Conservation (phyloP, 805 yeast species). For the Schwanniomyces vanrijiae region DNA sequence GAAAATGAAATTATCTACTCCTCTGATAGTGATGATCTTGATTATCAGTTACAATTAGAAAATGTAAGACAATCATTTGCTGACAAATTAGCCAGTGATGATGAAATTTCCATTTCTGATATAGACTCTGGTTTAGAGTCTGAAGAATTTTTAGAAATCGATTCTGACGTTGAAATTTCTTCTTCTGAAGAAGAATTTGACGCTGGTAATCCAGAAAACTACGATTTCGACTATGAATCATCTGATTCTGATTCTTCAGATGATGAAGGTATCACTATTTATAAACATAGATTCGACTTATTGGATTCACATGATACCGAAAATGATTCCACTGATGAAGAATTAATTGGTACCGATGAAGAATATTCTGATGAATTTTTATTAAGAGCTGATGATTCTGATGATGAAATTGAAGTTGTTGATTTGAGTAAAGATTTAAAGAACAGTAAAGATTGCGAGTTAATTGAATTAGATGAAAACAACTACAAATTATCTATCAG, state of each 20-base stretch:
- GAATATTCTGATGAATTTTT: constrained; percentile 18
- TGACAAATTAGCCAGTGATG: constrained; percentile 32
- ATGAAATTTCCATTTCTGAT: constrained; percentile 19
- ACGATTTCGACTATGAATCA: constrained; percentile 16
- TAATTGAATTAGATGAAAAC: constrained; percentile 36
- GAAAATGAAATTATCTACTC: constrained; percentile 26
- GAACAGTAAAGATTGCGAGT: constrained; percentile 45
- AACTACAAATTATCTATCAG: constrained; percentile 41
- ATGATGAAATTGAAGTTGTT: constrained; percentile 32
- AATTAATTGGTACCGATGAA: constrained; percentile 20
- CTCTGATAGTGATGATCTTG: constrained; percentile 26
- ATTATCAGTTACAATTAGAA: constrained; percentile 36
- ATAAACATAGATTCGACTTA: constrained; percentile 40
- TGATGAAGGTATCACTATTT: constrained; percentile 44
- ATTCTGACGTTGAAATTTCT: constrained; percentile 26
- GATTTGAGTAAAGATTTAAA: constrained; percentile 43
- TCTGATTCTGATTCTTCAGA: constrained; percentile 28
- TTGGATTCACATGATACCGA: constrained; percentile 31
- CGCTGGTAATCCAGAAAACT: constrained; percentile 19
- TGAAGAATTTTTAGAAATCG: constrained; percentile 29
- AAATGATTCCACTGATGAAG: constrained; percentile 35
- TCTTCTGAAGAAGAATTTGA: constrained; percentile 13
- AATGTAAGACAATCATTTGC: constrained; percentile 35
- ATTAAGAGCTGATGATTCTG: constrained; percentile 30
- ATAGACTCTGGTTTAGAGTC: constrained; percentile 24